phyloP scores from a whole-genome alignment of 768 basidiomycete genomes.

The Lentinula detonsa region DNA sequence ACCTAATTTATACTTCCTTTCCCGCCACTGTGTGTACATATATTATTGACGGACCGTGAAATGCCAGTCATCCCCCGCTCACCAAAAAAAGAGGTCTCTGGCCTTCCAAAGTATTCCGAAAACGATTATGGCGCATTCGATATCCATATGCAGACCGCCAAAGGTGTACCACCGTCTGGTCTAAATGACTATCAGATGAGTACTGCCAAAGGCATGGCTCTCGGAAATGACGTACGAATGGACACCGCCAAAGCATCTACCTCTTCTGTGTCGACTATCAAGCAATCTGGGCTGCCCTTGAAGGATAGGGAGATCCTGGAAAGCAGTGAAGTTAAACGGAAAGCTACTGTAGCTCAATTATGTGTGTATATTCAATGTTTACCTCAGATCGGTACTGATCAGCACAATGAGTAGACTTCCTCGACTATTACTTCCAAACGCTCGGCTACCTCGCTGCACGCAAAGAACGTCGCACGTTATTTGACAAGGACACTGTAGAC shows the following conservation, averaged over 20 bases:
- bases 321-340: conserved; percentile 84
- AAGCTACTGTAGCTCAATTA: conserved; percentile 95
- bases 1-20: not conserved
- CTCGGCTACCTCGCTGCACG: conserved; percentile 85
- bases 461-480: conserved; percentile 76
- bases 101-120: conserved; percentile 2
- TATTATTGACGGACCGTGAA: not conserved
- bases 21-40: not conserved
- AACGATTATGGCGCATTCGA: conserved; percentile 23
- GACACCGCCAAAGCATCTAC: conserved; percentile 51
- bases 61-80: not conserved
- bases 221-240: conserved; percentile 59
- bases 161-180: conserved; percentile 36
- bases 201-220: conserved; percentile 50
- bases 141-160: conserved; percentile 75
- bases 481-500: conserved; percentile 74
- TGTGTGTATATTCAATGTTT: conserved; percentile 48
- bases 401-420: conserved; percentile 58
- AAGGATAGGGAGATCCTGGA: conserved; percentile 88
- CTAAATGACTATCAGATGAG: conserved; percentile 50
- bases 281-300: conserved; percentile 51
- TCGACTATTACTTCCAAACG: conserved; percentile 97
- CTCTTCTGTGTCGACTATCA: conserved; percentile 37
- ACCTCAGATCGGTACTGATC: not conserved
- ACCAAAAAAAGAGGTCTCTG: conserved; percentile 4